Conservation (phyloP, 768 basidiomycete species). For the Mycena albidolilacea region DNA sequence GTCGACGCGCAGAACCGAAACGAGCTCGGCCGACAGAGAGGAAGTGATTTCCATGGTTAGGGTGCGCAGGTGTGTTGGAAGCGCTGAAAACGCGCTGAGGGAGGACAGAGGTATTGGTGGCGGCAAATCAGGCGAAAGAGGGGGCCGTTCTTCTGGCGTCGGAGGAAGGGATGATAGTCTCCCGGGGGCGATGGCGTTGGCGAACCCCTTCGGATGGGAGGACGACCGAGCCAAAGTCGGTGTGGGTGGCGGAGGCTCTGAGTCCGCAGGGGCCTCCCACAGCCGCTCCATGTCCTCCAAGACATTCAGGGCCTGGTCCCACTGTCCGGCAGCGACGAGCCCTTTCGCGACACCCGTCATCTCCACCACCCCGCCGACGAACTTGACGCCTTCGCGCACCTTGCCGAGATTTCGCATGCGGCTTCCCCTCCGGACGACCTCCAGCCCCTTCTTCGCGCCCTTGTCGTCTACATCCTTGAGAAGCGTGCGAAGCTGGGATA, state of each 20-base stretch:
- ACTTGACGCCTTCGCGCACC: slow-evolving; percentile 74
- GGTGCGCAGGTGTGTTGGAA: slow-evolving; percentile 80
- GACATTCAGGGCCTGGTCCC: slow-evolving; percentile 86
- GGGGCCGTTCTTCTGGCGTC: slow-evolving; percentile 53
- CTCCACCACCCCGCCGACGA: slow-evolving; percentile 81
- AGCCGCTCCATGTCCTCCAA: slow-evolving; percentile 77
- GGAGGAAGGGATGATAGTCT: slow-evolving; percentile 51
- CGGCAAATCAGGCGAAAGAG: slow-evolving; percentile 38
- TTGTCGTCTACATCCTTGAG: slow-evolving; percentile 84
- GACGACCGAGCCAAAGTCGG: slow-evolving; percentile 34
- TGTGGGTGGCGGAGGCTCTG: slow-evolving; percentile 18
- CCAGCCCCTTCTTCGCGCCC: slow-evolving; percentile 84
- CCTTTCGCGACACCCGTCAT: slow-evolving; percentile 79
- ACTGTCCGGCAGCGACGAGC: slow-evolving; percentile 89
- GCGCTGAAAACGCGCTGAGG: slow-evolving; percentile 78
- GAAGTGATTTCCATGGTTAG: slow-evolving; percentile 83
- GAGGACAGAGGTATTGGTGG: slow-evolving; percentile 72
- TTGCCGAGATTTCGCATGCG: slow-evolving; percentile 72
- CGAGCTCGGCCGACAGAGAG: slow-evolving; percentile 83
- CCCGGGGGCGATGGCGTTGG: slow-evolving; percentile 29
- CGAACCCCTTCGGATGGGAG: slow-evolving; percentile 21
- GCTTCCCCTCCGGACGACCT: slow-evolving; percentile 76
- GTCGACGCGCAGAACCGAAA: slow-evolving; percentile 78
- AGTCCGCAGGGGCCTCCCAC: slow-evolving; percentile 56
- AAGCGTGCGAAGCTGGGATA: slow-evolving; percentile 78